A percentile compares a stretch with the other conserved stretches of the same genome.
phyloP scores from a whole-genome alignment of 139 green algal genomes.

The Nannochloris sp. region DNA sequence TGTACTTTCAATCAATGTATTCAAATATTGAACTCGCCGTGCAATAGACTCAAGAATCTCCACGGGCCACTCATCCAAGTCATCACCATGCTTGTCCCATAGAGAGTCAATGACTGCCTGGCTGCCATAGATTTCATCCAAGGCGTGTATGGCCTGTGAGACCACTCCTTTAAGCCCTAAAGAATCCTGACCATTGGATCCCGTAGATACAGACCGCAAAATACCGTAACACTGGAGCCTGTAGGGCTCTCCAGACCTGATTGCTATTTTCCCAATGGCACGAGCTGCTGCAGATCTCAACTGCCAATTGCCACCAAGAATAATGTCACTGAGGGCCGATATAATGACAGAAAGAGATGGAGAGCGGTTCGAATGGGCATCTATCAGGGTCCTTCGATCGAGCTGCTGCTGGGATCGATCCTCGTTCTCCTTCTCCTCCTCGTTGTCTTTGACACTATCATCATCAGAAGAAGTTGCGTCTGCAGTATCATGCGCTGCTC shows the following conservation, averaged over 20 bases:
- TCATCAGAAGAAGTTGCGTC: background rate
- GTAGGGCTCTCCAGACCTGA: slow-evolving; percentile 71
- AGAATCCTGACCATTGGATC: slow-evolving; percentile 12
- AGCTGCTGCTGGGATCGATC: background rate
- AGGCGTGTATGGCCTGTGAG: slow-evolving; percentile 6
- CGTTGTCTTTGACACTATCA: background rate
- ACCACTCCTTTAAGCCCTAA: slow-evolving; percentile 17
- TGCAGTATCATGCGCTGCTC: background rate
- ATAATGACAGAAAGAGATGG: slow-evolving; percentile 34
- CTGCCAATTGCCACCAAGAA: slow-evolving; percentile 33
- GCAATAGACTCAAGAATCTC: slow-evolving; percentile 39
- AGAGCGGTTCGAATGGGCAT: slow-evolving; percentile 29
- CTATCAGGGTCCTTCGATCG: slow-evolving; percentile 2
- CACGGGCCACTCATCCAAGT: slow-evolving; percentile 42
- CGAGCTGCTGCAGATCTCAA: slow-evolving; percentile 28
- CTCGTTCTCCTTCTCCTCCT: background rate
- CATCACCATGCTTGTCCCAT: slow-evolving; percentile 31
- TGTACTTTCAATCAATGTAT: slow-evolving; percentile 20
- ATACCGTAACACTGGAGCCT: slow-evolving; percentile 71
- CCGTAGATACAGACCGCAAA: slow-evolving; percentile 26
- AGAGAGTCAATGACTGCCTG: slow-evolving; percentile 56
- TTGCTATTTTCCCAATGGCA: slow-evolving; percentile 55
- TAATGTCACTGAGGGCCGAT: slow-evolving; percentile 30
- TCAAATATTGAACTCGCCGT: slow-evolving; percentile 25
- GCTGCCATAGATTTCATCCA: slow-evolving; percentile 66